Evolutionary conservation across 2,329 filamentous ascomycete genomes (phyloP).

Genomic region (Apiospora hydei): DNA sequence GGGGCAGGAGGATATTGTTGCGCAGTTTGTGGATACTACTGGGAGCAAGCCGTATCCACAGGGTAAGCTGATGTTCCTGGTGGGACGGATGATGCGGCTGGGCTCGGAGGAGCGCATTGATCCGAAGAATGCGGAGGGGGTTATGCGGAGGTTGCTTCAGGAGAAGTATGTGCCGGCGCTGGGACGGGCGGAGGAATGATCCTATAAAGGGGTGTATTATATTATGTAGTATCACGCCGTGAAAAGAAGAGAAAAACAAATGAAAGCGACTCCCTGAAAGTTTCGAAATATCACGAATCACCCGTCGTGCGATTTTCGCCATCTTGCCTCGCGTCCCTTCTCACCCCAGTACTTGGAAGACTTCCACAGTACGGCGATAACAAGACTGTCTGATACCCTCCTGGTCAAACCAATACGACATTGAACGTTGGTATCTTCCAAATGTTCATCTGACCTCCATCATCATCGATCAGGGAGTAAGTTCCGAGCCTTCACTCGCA

Average conservation of each 20-base stretch:
- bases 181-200: too few species aligned
- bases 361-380: too few species aligned
- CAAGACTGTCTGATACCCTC: too few species aligned
- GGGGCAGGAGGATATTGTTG: constrained; percentile 55
- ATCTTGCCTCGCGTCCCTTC: background rate
- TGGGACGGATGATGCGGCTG: constrained; percentile 64
- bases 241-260: too few species aligned
- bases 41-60: constrained; percentile 53
- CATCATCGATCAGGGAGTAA: background rate
- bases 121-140: constrained; percentile 56
- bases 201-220: background rate
- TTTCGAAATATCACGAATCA: background rate
- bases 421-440: too few species aligned
- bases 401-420: too few species aligned
- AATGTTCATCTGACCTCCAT: background rate
- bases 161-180: constrained; percentile 36
- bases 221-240: background rate
- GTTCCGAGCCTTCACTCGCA: background rate
- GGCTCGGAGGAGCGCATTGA: constrained; percentile 63
- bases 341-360: background rate
- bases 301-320: background rate
- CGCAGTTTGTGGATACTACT: constrained; percentile 50
- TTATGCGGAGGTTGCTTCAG: constrained; percentile 48
- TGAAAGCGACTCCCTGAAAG: background rate
- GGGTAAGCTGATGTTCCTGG: constrained; percentile 67